A percentile compares a stretch with the other conserved stretches of the same genome.
Conservation (phyloP, 2,329 filamentous ascomycete species). For the Westerdykella ornata region DNA sequence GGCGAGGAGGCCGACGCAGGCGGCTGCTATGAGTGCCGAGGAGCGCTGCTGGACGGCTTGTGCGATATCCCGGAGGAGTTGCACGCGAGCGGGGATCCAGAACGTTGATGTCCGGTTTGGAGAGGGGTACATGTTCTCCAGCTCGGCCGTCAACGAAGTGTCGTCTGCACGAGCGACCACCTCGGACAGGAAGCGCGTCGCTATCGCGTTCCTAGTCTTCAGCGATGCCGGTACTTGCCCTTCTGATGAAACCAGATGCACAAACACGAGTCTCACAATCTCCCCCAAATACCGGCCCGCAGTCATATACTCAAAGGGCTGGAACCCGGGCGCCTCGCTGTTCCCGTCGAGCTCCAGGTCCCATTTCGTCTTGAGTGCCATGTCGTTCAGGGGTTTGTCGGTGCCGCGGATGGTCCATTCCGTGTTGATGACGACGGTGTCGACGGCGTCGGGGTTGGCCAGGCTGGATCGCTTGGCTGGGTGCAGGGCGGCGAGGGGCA, state of each 20-base stretch:
- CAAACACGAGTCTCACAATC: slow-evolving; percentile 62
- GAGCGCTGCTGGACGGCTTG: slow-evolving; percentile 65
- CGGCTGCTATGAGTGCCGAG: slow-evolving; percentile 66
- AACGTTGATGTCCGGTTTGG: slow-evolving; percentile 25
- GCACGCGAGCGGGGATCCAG: slow-evolving; percentile 58
- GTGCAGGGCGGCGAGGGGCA: slow-evolving; percentile 58
- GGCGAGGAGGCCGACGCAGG: slow-evolving; percentile 61
- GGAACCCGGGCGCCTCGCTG: slow-evolving; percentile 66
- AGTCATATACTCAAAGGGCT: slow-evolving; percentile 80
- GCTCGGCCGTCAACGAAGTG: slow-evolving; percentile 34
- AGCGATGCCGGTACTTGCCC: slow-evolving; percentile 50
- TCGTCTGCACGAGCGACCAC: slow-evolving; percentile 47
- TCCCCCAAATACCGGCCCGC: slow-evolving; percentile 72
- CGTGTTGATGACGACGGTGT: slow-evolving; percentile 72
- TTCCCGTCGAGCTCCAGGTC: slow-evolving; percentile 60
- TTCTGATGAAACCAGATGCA: slow-evolving; percentile 49
- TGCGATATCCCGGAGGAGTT: slow-evolving; percentile 59
- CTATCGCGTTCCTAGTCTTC: slow-evolving; percentile 55
- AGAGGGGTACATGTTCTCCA: slow-evolving; percentile 47
- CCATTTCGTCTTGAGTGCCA: slow-evolving; percentile 63
- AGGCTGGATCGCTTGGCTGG: slow-evolving; percentile 50
- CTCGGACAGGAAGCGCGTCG: slow-evolving; percentile 67
- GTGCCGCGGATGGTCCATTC: slow-evolving; percentile 78
- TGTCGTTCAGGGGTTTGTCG: slow-evolving; percentile 57
- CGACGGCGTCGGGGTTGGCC: slow-evolving; percentile 37